Evolutionary conservation across 2,329 filamentous ascomycete genomes (phyloP).

Genomic region (Colletotrichum horii): DNA sequence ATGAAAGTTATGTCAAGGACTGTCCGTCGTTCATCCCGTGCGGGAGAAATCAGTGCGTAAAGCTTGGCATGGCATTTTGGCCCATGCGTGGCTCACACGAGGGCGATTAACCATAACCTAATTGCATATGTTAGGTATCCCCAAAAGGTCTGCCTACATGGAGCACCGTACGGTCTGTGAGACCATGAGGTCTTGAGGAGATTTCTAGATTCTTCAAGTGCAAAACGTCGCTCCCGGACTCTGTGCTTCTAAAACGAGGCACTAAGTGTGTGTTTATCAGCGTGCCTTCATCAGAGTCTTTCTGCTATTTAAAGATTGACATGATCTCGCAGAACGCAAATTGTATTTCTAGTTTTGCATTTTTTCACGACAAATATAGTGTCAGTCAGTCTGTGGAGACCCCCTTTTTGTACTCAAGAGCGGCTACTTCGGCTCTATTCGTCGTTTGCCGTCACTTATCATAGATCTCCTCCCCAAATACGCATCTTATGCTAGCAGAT

Average conservation of each 20-base stretch:
- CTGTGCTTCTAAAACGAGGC: neutral
- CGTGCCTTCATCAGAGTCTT: neutral
- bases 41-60: neutral
- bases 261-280: neutral
- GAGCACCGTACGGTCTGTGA: neutral
- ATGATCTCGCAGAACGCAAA: neutral
- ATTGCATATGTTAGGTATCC: neutral
- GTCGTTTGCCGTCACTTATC: neutral
- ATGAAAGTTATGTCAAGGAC: neutral
- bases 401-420: neutral
- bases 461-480: neutral
- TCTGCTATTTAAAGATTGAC: fast-evolving
- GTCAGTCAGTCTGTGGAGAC: neutral
- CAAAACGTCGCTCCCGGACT: neutral
- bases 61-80: neutral
- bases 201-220: fast-evolving
- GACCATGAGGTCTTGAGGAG: neutral
- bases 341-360: neutral
- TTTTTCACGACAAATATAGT: fast-evolving
- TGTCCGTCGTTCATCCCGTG: neutral
- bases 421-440: neutral
- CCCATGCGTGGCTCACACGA: neutral
- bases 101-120: neutral
- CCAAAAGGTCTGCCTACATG: neutral
- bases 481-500: neutral